Conservation (phyloP, 2,329 filamentous ascomycete genomes). For the Ceratocystis cubensis region DNA sequence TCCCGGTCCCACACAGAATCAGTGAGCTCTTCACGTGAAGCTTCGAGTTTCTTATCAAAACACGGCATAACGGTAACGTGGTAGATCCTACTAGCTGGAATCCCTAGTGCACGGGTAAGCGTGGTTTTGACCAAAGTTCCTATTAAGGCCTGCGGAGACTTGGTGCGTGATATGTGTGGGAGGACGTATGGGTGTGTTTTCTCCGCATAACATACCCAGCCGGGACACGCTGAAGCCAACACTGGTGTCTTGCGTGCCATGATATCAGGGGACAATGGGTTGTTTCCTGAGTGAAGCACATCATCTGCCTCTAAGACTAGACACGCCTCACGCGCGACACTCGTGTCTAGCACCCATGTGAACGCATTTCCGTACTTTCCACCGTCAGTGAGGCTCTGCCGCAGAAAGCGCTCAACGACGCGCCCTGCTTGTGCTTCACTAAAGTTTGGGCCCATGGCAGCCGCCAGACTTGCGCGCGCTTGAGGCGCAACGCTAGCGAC, state of each 20-base stretch:
- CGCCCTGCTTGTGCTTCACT: slow-evolving; percentile 60
- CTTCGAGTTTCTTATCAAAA: slow-evolving; percentile 98
- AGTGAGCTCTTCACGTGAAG: slow-evolving; percentile 83
- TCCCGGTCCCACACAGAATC: slow-evolving; percentile 52
- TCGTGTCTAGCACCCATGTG: slow-evolving; percentile 83
- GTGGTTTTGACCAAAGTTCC: slow-evolving; percentile 84
- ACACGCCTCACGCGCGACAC: slow-evolving; percentile 66
- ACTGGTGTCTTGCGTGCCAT: slow-evolving; percentile 40
- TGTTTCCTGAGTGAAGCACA: slow-evolving; percentile 34
- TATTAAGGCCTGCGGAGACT: slow-evolving; percentile 84
- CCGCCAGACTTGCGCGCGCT: slow-evolving; percentile 75
- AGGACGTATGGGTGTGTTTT: slow-evolving; percentile 93
- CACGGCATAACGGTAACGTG: slow-evolving; percentile 95
- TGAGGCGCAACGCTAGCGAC: slow-evolving; percentile 90
- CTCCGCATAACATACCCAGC: slow-evolving; percentile 98
- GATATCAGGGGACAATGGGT: background rate
- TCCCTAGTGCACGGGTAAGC: slow-evolving; percentile 57
- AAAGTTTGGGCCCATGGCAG: slow-evolving; percentile 60
- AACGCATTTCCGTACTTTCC: slow-evolving; percentile 67
- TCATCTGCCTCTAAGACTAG: slow-evolving; percentile 71
- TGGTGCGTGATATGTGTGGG: slow-evolving; percentile 78
- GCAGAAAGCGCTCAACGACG: slow-evolving; percentile 71
- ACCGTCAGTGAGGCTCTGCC: slow-evolving; percentile 52
- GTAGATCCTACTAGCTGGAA: slow-evolving; percentile 74
- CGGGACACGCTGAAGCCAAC: slow-evolving; percentile 82